Conservation (phyloP, 148 eudicot species). For the Tetragonia tetragonoides region DNA sequence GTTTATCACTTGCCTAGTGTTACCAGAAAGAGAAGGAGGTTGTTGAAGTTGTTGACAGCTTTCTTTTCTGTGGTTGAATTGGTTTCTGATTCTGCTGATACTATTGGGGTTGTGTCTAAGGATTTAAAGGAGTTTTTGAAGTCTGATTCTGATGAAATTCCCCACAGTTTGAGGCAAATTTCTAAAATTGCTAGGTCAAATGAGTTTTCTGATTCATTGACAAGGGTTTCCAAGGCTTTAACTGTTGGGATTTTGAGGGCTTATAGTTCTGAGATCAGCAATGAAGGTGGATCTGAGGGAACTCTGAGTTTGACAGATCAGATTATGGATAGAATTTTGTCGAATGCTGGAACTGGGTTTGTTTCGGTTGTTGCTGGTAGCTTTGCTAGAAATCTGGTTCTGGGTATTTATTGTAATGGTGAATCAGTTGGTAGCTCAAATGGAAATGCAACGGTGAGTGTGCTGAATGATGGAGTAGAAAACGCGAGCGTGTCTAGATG, state of each 20-base stretch:
- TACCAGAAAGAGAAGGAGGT: slow-evolving; percentile 47
- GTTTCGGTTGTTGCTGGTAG: slow-evolving; percentile 81
- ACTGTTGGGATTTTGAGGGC: slow-evolving; percentile 63
- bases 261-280: slow-evolving; percentile 26
- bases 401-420: slow-evolving; percentile 41
- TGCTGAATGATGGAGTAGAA: slow-evolving; percentile 18
- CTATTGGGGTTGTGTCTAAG: slow-evolving; percentile 53
- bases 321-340: slow-evolving; percentile 55
- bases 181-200: slow-evolving; percentile 62
- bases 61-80: slow-evolving; percentile 49
- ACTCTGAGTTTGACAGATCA: slow-evolving; percentile 41
- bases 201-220: slow-evolving; percentile 57
- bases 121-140: slow-evolving; percentile 67
- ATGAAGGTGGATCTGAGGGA: slow-evolving; percentile 28
- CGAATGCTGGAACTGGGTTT: slow-evolving; percentile 73
- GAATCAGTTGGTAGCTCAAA: slow-evolving; percentile 19
- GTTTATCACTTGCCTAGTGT: slow-evolving; percentile 57
- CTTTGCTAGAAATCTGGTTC: slow-evolving; percentile 79
- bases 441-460: slow-evolving; percentile 21
- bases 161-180: slow-evolving; percentile 74
- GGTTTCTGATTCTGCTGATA: slow-evolving; percentile 74
- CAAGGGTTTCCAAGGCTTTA: slow-evolving; percentile 53
- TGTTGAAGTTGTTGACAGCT: slow-evolving; percentile 46
- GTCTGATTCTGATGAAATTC: slow-evolving; percentile 76
- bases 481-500: slow-evolving; percentile 33